Evolutionary conservation across 1,284 basidiomycete species (phyloP), one percentile per base, ranked within the genome.

Genomic region (Trichosporon ovoides): DNA sequence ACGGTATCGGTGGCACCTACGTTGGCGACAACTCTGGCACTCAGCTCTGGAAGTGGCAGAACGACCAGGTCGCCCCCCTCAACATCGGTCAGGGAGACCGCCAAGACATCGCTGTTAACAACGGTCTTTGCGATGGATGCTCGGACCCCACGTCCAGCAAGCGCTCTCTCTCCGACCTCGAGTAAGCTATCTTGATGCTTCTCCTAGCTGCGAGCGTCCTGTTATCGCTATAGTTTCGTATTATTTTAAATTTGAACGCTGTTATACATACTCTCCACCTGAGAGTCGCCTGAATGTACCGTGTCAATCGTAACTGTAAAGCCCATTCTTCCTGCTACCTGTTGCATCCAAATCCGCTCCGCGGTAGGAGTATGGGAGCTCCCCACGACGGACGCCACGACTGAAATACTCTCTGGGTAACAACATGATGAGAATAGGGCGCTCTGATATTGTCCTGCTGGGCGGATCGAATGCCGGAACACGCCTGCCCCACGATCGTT

Each of bases 11-110:
- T 9, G 43, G 43, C 43, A 48, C 22, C 14, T 48, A 48, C 43
- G 43, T 48, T 9, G 43, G 43, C 28, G 43, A 48, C 43, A 48
- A 48, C 43, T 48, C 43, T 18, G 43, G 43, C 22, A 48, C 43
- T 24, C 43, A 48, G 43, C 43, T 48, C 28, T 48, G 43, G 43
- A 22, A 48, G 43, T 48, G 43, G 43, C 43, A 48, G 43, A 24
- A 48, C 43, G 43, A 24, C 18, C 24, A 48, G 22, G 43, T 48
- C 43, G 43, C 43, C 7, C 43, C 43, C 22, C 43, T 48, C 43
- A 48, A 48, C 43, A 48, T 48, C 22, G 22, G 28, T 22, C 22
- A 48, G 43, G 43, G 43, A 28, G 43, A 48, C 43, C 43, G 43
- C 24, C 43, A 48, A 16, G 43, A 48, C 22, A 22, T 48, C 16